Conservation (phyloP, 1,284 basidiomycete genomes). For the Nidula niveotomentosa region DNA sequence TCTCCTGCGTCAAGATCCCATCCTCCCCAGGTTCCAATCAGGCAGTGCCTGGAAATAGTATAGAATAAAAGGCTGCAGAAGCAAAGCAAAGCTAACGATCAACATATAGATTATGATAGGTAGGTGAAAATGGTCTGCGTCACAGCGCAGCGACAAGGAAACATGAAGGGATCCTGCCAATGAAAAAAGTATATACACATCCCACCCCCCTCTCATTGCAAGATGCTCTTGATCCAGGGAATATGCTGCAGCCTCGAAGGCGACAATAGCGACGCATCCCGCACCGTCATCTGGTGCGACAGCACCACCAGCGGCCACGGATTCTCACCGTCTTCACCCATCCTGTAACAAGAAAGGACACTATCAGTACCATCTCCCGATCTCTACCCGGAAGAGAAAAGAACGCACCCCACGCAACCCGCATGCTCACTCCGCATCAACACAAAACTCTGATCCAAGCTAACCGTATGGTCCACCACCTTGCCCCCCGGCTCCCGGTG, state of each 20-base stretch:
- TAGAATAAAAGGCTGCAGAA: not conserved
- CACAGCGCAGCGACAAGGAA: too few species aligned
- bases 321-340: constrained; percentile 1
- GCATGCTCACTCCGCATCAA: constrained; percentile 5
- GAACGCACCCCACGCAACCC: too few species aligned
- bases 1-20: not conserved
- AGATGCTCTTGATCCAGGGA: too few species aligned
- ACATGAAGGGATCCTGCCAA: too few species aligned
- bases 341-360: not conserved
- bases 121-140: not conserved
- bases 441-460: constrained; percentile 21
- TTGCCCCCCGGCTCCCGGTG: not conserved
- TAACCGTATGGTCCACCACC: too few species aligned
- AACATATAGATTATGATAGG: not conserved
- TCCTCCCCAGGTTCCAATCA: not conserved
- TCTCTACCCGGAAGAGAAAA: too few species aligned
- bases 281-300: constrained; percentile 27
- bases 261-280: constrained; percentile 12
- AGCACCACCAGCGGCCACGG: constrained; percentile 21
- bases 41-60: not conserved
- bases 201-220: too few species aligned
- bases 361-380: too few species aligned
- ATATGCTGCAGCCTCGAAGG: constrained; percentile 5
- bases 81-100: not conserved
- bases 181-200: too few species aligned